phyloP scores from a whole-genome alignment of 192 early-diverging fungal genomes.

The Backusella macrospora region DNA sequence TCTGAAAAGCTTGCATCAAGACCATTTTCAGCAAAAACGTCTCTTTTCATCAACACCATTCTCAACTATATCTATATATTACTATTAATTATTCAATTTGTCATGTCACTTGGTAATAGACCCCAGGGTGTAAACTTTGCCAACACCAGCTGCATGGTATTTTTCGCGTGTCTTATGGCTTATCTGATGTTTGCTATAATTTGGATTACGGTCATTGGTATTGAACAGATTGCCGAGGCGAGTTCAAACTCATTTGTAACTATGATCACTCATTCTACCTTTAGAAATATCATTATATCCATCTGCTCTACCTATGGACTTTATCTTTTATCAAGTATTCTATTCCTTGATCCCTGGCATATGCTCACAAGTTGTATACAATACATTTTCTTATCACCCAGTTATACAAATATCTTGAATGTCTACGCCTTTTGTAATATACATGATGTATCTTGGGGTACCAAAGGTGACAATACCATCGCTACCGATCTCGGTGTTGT shows the following conservation, averaged over 20 bases:
- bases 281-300: constrained; percentile 65
- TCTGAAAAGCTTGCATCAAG: constrained; percentile 14
- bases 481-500: constrained; percentile 71
- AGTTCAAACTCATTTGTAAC: background rate
- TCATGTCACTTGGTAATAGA: constrained; percentile 90
- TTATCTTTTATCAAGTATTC: constrained; percentile 61
- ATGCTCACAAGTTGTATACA: constrained; percentile 74
- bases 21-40: constrained; percentile 43
- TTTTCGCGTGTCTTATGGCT: constrained; percentile 87
- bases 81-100: constrained; percentile 78
- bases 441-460: constrained; percentile 71
- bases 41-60: constrained; percentile 42
- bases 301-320: constrained; percentile 68
- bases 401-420: constrained; percentile 78
- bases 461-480: constrained; percentile 71
- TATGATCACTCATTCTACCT: constrained; percentile 38
- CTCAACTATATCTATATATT: constrained; percentile 55
- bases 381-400: constrained; percentile 74
- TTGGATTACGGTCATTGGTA: constrained; percentile 62
- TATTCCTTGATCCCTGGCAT: constrained; percentile 80
- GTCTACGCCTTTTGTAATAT: constrained; percentile 59
- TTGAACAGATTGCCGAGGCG: constrained; percentile 30
- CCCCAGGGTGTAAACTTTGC: constrained; percentile 73
- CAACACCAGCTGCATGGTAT: constrained; percentile 70
- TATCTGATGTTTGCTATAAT: constrained; percentile 81